Base-by-base conservation (phyloP, 1,284 basidiomycete genomes). In the Pulveroboletus sp. region DNA sequence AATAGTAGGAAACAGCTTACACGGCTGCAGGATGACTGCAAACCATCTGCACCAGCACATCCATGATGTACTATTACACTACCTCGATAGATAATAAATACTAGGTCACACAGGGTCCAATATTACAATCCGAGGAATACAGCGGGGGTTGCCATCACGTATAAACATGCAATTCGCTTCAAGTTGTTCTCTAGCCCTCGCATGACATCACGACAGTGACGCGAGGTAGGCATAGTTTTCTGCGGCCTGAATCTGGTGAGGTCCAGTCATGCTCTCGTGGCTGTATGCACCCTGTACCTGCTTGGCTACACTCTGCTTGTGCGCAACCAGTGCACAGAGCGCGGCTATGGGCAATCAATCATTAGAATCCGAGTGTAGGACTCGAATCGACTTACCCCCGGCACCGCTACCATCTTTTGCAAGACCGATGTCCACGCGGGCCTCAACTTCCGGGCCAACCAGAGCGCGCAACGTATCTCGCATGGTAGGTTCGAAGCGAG, bases 371-470 rank as follows among this genome's bases (percentile, higher is more conserved):
- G 48, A 36, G 36, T 26, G 33, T 39, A 14, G 22, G 9, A 53
- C 36, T 39, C 15, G 11, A 24, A 48, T 31, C n/a, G 22, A 60
- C 89, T 74, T 74, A 95, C 93, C 94, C 69, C 96, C 96, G 39
- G 96, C 94, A 51, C 96, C 97, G 70, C 92, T 96, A 25, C 97
- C 96, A 69, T 99, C 97, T 76, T 97, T 98, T 6, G 96, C 96
- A 65, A 98, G 74, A 24, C 93, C 95, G 64, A 98, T 92, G 59
- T 88, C 83, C 9, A 97, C 85, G 36, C 85, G 78, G 67, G 83
- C 80, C 76, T 94, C 94, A 6, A 89, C 84, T 40, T 92, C 83
- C 40, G 84, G 79, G 9, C 96, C 95, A 14, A 98, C 82, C 33
- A 98, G 68, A 3, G 78, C 74, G n/a, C 82, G 77, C 48, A 99